A percentile compares a stretch with the other conserved stretches of the same genome.
Evolutionary conservation across 139 green algal genomes (phyloP).

Genomic region (Parachlorella kessleri): DNA sequence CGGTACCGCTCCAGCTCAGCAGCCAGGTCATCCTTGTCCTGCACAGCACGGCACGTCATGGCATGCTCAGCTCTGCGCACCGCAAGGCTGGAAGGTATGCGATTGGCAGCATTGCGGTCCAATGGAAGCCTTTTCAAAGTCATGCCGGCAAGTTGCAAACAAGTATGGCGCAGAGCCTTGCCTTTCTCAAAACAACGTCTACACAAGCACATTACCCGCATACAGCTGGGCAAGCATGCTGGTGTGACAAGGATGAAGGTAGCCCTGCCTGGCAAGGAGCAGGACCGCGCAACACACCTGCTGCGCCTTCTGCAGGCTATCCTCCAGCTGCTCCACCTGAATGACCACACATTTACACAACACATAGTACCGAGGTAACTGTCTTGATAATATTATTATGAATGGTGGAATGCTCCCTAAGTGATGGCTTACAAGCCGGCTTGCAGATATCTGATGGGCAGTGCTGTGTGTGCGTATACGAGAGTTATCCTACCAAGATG

Average conservation of each 20-base stretch:
- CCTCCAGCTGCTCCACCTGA: neutral
- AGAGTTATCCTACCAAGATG: no score
- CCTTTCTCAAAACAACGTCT: neutral
- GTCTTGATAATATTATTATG: no score
- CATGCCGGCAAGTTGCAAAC: neutral
- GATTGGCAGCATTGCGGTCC: neutral
- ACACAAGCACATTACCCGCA: neutral
- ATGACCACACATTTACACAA: no score
- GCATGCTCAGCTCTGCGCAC: neutral
- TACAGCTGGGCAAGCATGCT: neutral
- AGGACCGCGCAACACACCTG: neutral
- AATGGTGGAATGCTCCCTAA: no score
- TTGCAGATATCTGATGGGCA: no score
- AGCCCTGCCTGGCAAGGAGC: no score
- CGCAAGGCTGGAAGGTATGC: neutral
- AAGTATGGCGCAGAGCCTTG: neutral
- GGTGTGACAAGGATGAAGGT: no score
- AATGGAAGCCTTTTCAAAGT: neutral
- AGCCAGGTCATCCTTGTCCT: neutral
- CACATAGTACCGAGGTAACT: no score
- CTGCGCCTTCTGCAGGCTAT: neutral
- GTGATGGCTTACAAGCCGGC: no score
- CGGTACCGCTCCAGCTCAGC: neutral
- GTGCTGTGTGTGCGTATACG: no score
- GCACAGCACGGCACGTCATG: no score